phyloP scores from a whole-genome alignment of 257 asterid genomes.

The Anisodus tanguticus region DNA sequence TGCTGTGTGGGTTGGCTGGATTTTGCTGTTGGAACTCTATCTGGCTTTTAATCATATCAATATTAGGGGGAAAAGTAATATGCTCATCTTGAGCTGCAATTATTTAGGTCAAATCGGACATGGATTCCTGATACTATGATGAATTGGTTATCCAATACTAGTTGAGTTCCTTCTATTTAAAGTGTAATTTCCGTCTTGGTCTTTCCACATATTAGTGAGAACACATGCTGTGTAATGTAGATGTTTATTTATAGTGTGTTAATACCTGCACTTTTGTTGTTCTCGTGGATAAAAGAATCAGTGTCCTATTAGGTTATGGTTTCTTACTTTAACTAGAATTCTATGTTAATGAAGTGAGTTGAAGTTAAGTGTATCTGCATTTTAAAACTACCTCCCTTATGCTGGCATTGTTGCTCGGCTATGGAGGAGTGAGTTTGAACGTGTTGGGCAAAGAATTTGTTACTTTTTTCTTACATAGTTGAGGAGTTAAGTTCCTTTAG shows the following conservation, averaged over 20 bases:
- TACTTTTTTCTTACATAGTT: background rate
- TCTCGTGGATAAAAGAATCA: background rate
- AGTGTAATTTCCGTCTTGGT: background rate
- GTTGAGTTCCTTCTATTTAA: background rate
- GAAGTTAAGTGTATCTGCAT: background rate
- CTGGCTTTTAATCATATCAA: background rate
- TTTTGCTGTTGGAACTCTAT: background rate
- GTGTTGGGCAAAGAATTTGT: background rate
- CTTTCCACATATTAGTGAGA: constrained; percentile 5
- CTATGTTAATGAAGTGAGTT: background rate
- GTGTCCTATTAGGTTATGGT: background rate
- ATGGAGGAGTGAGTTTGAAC: background rate
- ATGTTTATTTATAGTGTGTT: background rate
- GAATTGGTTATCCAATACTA: background rate
- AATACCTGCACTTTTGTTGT: background rate
- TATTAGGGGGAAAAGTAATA: background rate
- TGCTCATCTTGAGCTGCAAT: background rate
- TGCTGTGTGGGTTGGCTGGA: background rate
- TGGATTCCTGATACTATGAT: background rate
- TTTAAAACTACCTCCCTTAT: background rate
- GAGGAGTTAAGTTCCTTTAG: background rate
- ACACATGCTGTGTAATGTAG: background rate
- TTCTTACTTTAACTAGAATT: background rate
- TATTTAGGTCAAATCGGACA: background rate
- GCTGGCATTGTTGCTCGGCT: background rate